A percentile compares a stretch with the other conserved stretches of the same genome.
Evolutionary conservation across 2,329 filamentous ascomycete species (phyloP).

Genomic region (Drechslerella stenobrocha): DNA sequence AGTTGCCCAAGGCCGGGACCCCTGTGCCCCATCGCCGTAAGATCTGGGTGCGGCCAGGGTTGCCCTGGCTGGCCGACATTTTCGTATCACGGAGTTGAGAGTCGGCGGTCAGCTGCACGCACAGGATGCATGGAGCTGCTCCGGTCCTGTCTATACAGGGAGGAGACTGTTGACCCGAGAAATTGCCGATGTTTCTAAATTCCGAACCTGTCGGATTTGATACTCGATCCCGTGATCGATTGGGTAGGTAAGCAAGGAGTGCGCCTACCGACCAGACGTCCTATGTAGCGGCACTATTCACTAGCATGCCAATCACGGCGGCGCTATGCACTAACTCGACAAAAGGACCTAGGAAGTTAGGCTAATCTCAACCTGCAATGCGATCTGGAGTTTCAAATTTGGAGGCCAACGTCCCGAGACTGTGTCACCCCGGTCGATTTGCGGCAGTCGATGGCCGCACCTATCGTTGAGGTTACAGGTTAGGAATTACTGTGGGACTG

Average conservation of each 20-base stretch:
- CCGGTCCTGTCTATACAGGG: conserved; percentile 19
- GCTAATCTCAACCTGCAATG: no score
- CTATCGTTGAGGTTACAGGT: conserved; percentile 5
- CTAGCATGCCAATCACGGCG: no score
- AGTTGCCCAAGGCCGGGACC: neutral
- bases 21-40: neutral
- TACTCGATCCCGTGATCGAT: neutral
- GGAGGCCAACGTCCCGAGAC: no score
- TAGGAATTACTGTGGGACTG: neutral
- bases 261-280: no score
- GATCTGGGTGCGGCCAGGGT: neutral
- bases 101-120: conserved; percentile 6
- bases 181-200: conserved; percentile 14
- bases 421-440: neutral
- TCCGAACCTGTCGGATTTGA: conserved; percentile 5
- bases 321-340: no score
- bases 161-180: neutral
- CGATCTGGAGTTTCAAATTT: no score
- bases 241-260: neutral
- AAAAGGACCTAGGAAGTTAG: no score
- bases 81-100: neutral
- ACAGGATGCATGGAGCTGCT: conserved; percentile 4
- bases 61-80: neutral
- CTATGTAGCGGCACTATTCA: no score
- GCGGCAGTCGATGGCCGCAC: neutral